These are phyloP conservation scores for Calonectria pseudoturangicola DNA, from an alignment of 2,329 filamentous ascomycete species.

Conservation along the genomic window DNA sequence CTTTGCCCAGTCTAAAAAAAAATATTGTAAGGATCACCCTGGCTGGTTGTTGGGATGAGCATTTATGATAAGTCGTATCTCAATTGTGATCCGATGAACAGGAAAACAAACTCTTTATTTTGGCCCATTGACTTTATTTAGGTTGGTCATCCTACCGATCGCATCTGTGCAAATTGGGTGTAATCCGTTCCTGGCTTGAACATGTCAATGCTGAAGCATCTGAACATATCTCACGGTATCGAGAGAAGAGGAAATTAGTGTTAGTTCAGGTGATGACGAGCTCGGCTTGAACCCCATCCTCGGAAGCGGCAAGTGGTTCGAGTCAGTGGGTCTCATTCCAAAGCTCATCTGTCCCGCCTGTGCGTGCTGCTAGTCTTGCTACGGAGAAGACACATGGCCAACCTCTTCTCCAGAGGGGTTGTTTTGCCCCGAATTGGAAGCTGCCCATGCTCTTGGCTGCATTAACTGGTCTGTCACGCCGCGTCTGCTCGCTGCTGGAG, in stretches of 20 bases:
- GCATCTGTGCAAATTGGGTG: not conserved
- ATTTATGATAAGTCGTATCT: too few species aligned
- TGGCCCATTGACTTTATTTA: not conserved
- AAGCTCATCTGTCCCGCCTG: not conserved
- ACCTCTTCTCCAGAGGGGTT: not conserved
- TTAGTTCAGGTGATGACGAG: not conserved
- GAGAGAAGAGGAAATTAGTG: not conserved
- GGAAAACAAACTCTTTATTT: not conserved
- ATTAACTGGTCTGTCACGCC: constrained; percentile 9
- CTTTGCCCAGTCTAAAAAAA: too few species aligned
- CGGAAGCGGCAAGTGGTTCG: not conserved
- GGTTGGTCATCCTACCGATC: not conserved
- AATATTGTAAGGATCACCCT: too few species aligned
- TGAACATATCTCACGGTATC: not conserved
- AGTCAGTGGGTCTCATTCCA: not conserved
- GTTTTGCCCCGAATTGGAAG: not conserved
- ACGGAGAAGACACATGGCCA: not conserved
- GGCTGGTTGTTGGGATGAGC: too few species aligned
- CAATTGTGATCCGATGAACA: too few species aligned
- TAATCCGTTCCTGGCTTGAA: not conserved
- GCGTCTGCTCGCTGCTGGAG: constrained; percentile 3
- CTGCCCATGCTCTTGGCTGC: not conserved
- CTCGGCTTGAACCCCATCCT: not conserved
- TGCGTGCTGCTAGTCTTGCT: not conserved
- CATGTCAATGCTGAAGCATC: not conserved